Evolutionary conservation across 345 rosid species (phyloP), one percentile per base, ranked within the genome.

Genomic region (Cardamine chenopodiifolia): DNA sequence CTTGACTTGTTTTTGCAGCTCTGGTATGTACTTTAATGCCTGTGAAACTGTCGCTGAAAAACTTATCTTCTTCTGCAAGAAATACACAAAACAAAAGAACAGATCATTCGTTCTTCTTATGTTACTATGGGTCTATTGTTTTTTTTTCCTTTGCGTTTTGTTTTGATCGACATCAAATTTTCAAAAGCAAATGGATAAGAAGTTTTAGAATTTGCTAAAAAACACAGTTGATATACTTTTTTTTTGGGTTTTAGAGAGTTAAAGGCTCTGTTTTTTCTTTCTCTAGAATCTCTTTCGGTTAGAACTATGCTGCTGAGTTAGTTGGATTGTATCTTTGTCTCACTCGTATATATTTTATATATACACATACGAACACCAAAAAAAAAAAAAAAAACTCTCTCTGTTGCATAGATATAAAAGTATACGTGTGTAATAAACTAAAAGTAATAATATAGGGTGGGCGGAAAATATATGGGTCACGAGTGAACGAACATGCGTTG

Each of bases 21-120:
- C 85, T 18, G 90, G 93, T 70, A 88, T 85, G 76, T 86, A 86
- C 61, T 80, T 82, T 8, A 88, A 32, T 29, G 81, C 83, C 0
- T 52, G 70, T 4, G 88, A 78, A 42, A 88, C 78, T 42, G 86
- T 88, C 10, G 79, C 79, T 0, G 90, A 88, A 74, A 84, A 79
- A 78, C 88, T 88, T 57, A 88, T 23, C 73, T 78, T 86, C 68
- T 81, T 85, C 88, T 84, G 78, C 73, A 67, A 67, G 52, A 66
- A 39, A 65, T 6, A 19, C 25, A 35, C 35, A 25, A 44, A 20
- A 29, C 45, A n/a, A 56, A 0, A 35, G 17, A 53, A 40, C 22
- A 32, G 4, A 55, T 34, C 7, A 15, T 45, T 70, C 32, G 57
- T 3, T 19, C 44, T 28, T 29, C 28, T 55, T 31, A 7, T 42